Conservation (phyloP, 306 rosid genomes). For the Cucumis melo region DNA sequence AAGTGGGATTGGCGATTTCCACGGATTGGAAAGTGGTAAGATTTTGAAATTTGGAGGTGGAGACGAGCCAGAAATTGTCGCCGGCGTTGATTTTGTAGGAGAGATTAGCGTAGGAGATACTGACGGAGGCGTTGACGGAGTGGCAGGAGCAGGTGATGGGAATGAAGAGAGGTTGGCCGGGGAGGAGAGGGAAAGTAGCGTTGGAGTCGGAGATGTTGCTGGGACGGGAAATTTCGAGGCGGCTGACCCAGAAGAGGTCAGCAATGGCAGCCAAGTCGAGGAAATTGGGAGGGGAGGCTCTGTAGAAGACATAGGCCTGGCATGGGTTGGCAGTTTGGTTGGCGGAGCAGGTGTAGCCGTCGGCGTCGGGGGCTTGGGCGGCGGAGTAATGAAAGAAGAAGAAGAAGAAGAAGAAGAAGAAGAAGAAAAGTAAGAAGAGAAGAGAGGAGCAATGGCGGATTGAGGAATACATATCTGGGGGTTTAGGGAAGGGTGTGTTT, state of each 20-base stretch:
- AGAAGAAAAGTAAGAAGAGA: neutral
- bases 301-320: conserved; percentile 52
- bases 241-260: conserved; percentile 68
- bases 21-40: conserved; percentile 75
- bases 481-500: too few species aligned
- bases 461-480: neutral
- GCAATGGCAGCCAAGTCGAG: conserved; percentile 60
- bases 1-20: conserved; percentile 42
- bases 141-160: conserved; percentile 72
- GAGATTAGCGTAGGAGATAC: conserved; percentile 63
- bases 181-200: conserved; percentile 28
- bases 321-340: conserved; percentile 35
- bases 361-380: conserved; percentile 27
- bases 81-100: conserved; percentile 27
- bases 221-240: conserved; percentile 39
- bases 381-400: conserved; percentile 14
- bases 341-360: conserved; percentile 42
- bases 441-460: neutral
- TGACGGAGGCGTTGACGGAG: conserved; percentile 19
- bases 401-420: conserved; percentile 10
- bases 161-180: conserved; percentile 42
- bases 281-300: conserved; percentile 40
- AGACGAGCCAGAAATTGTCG: conserved; percentile 46
- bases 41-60: conserved; percentile 26
- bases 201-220: conserved; percentile 60